phyloP scores from a whole-genome alignment of 176 grass and related monocot species.

The Sorghum bicolor region DNA sequence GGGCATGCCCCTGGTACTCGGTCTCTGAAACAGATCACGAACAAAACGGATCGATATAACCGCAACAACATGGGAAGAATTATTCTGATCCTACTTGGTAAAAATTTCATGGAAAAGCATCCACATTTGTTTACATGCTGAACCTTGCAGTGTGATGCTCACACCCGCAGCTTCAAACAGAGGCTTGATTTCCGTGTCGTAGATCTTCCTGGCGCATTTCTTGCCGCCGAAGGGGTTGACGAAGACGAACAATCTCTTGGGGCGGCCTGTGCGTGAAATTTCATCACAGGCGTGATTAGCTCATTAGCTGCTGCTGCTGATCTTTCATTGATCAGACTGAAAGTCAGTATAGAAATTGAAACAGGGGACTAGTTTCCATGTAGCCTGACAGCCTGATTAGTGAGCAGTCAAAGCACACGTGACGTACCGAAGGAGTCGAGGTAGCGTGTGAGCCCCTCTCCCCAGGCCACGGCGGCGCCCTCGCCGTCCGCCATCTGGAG shows the following conservation, averaged over 20 bases:
- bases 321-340: background rate
- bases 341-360: background rate
- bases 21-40: conserved; percentile 50
- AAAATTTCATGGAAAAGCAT: background rate
- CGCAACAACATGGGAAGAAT: background rate
- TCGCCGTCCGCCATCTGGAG: conserved; percentile 54
- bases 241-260: conserved; percentile 50
- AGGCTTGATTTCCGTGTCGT: conserved; percentile 59
- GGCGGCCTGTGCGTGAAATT: conserved; percentile 38
- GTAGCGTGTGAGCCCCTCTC: conserved; percentile 18
- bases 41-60: background rate
- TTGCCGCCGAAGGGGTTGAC: conserved; percentile 87
- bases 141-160: conserved; percentile 63
- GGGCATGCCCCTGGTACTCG: conserved; percentile 54
- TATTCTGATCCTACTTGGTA: background rate
- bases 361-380: background rate
- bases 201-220: conserved; percentile 56
- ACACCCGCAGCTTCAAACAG: conserved; percentile 58
- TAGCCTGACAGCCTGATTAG: too few species aligned
- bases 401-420: background rate
- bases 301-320: background rate
- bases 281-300: background rate
- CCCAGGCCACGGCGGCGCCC: conserved; percentile 34
- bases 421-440: conserved; percentile 59
- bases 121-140: background rate